Evolutionary conservation across 129 eudicot genomes (phyloP).

Genomic region (Arctium lappa): DNA sequence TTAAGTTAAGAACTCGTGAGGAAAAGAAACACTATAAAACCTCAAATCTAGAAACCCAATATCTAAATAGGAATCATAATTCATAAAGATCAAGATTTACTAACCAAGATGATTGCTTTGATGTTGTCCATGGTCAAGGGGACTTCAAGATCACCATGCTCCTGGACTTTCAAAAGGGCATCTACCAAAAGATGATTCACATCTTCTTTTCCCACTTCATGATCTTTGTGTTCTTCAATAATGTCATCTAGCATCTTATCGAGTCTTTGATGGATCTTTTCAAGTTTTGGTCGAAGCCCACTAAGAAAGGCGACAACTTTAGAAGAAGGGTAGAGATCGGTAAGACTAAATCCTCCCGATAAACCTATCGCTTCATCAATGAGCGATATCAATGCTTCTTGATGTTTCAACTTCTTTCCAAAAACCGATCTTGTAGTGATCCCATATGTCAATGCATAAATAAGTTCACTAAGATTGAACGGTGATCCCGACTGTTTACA

Average conservation of each 20-base stretch:
- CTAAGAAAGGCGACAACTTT: slow-evolving; percentile 28
- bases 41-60: neutral
- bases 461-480: slow-evolving; percentile 21
- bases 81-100: neutral
- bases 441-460: slow-evolving; percentile 23
- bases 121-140: slow-evolving; percentile 33
- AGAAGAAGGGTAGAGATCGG: slow-evolving; percentile 36
- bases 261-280: slow-evolving; percentile 20
- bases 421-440: slow-evolving; percentile 28
- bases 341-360: slow-evolving; percentile 30
- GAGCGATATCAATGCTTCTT: slow-evolving; percentile 24
- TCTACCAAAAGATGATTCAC: slow-evolving; percentile 17
- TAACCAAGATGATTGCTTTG: slow-evolving; percentile 40
- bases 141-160: slow-evolving; percentile 23
- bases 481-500: slow-evolving; percentile 13
- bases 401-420: slow-evolving; percentile 26
- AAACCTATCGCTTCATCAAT: slow-evolving; percentile 12
- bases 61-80: neutral
- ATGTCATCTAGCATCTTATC: slow-evolving; percentile 29
- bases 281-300: slow-evolving; percentile 29
- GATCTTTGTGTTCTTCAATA: slow-evolving; percentile 26
- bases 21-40: too few species aligned
- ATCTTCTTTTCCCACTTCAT: slow-evolving; percentile 19
- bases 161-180: slow-evolving; percentile 26
- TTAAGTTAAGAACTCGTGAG: too few species aligned